A percentile compares a stretch with the other conserved stretches of the same genome.
Evolutionary conservation across 495 filamentous ascomycete genomes (phyloP).

Genomic region (Neurospora tetrasperma): DNA sequence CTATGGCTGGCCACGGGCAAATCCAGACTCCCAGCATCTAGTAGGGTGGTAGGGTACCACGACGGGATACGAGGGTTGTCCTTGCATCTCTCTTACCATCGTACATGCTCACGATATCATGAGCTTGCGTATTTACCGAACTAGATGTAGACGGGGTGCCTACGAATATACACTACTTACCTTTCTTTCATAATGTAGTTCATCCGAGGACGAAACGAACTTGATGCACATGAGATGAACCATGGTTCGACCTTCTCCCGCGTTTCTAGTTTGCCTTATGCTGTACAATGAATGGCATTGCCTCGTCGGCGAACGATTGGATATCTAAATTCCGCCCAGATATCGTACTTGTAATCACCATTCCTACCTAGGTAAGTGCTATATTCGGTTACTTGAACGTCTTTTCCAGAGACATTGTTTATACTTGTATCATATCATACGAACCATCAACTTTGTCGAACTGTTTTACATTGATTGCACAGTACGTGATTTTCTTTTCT

Average conservation of each 20-base stretch:
- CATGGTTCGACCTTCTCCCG: background rate
- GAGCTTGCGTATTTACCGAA: background rate
- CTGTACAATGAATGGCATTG: too few species aligned
- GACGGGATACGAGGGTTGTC: background rate
- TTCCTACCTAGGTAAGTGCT: too few species aligned
- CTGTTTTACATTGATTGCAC: too few species aligned
- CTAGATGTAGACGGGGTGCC: background rate
- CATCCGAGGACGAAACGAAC: background rate
- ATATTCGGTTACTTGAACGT: too few species aligned
- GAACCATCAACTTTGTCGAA: too few species aligned
- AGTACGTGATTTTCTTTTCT: too few species aligned
- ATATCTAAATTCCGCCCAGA: too few species aligned
- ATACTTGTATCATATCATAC: too few species aligned
- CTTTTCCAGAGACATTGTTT: too few species aligned
- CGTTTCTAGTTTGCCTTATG: background rate
- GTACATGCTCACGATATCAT: background rate
- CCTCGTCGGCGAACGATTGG: too few species aligned
- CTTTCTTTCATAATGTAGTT: background rate
- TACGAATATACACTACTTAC: background rate
- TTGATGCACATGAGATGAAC: background rate
- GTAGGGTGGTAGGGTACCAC: background rate
- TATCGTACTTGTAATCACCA: too few species aligned
- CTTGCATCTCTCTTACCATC: background rate
- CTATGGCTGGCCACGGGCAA: accelerated
- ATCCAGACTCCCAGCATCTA: too few species aligned